Base-by-base conservation (phyloP, 2,329 filamentous ascomycete genomes). In the Fusarium sp. region DNA sequence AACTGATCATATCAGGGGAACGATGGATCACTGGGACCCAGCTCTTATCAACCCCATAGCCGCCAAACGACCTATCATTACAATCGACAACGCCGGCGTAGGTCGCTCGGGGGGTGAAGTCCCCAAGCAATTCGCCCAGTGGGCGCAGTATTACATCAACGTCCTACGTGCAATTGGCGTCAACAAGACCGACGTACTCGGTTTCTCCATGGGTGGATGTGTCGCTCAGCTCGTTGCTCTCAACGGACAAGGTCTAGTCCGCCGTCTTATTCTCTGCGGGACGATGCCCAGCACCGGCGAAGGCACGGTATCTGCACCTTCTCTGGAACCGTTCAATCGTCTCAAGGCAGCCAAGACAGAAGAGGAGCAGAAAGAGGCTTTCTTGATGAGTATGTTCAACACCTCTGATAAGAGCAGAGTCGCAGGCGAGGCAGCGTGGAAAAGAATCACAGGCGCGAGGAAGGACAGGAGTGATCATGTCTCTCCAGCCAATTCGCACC, bases 141-240 rank as follows among this genome's bases (percentile, higher is more conserved):
- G 76, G 76, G 77, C 77, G 13, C 63, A 70, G 51, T 67, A 78
- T 56, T 79, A 78, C 68, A 66, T 77, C 30, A 72, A 78, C n/a
- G 77, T 80, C 17, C 75, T 80, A 25, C 58, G 62, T 30, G 77
- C 75, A 4, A 79, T 81, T 62, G 79, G 79, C 7, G 65, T 83
- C n/a, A 32, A 56, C 0, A 69, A 80, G 49, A 75, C 80, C 46
- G 83, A 86, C 58, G 65, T 86, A 9, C 56, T 85, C 40, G 84
- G 84, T 2, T 86, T 83, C 71, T 84, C 81, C 11, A 82, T 86
- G 78, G 83, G 84, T 15, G 83, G 83, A 1, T 78, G 76, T 32
- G 78, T 78, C 6, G 82, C 81, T 8, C 83, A 85, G 64, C 71
- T 82, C 47, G 73, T 84, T 6, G 81, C 82, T 3, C 75, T 84